Base-by-base conservation (phyloP, 331 rosid genomes). In the Acacia pycnantha region DNA sequence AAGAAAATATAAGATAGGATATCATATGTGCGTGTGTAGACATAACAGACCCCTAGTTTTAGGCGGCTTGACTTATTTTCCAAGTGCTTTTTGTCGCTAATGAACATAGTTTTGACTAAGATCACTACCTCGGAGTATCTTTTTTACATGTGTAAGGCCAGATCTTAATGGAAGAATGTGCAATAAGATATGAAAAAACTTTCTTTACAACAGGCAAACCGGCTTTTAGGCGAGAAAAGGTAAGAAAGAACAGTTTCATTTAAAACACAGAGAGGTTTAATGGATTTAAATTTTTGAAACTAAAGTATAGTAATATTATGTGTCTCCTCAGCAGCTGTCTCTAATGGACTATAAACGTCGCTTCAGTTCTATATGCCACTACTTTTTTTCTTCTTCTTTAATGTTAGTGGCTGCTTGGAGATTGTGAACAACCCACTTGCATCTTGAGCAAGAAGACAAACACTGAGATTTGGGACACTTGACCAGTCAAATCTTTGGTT, bases 41-140 rank as follows among this genome's bases (percentile, higher is more conserved):
- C 70, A 81, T 79, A 67, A 27, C 61, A 56, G 50, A 79, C 14
- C 77, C 76, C 40, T 51, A 61, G 35, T 71, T 48, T 37, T 84
- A 78, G 74, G 87, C 53, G 81, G 74, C 48, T 79, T 67, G 40
- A 74, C 48, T 84, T 37, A 73, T 51, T 64, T n/a, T 64, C 33
- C 77, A n/a, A 71, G 67, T 35, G 67, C 59, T 71, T 62, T 62
- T 27, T 27, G 10, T 62, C 69, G 69, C 74, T 43, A 41, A 41
- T 27, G 54, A 59, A 59, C 74, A 1, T 14, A 13, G 78, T 35
- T 82, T 29, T 77, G 74, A 70, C 74, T 64, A 61, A 27, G 75
- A 70, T 48, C 74, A 41, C 53, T 41, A 40, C 56, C 75, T 70
- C 15, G 76, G 4, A 71, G 37, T 15, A 43, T 71, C 64, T 11